These are phyloP conservation scores for Fragilaria radians DNA, from an alignment of 108 stramenopile species.

Conservation along the genomic window DNA sequence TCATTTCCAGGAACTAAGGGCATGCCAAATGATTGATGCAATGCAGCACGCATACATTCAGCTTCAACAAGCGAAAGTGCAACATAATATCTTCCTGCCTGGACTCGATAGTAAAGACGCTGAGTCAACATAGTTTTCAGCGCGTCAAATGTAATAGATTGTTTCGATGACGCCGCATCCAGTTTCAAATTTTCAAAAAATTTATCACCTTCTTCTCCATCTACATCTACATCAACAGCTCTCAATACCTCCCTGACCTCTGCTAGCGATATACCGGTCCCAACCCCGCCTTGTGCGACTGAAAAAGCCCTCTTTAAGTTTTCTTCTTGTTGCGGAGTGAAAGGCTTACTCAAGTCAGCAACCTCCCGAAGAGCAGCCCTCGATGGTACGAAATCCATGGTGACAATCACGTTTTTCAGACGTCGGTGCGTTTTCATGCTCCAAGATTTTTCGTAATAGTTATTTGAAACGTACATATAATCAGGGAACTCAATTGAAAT, in stretches of 20 bases:
- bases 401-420: constrained; percentile 95
- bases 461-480: constrained; percentile 84
- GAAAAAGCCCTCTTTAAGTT: constrained; percentile 84
- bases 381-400: constrained; percentile 87
- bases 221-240: constrained; percentile 91
- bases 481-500: constrained; percentile 72
- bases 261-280: constrained; percentile 74
- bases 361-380: constrained; percentile 58
- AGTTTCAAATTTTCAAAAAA: constrained; percentile 63
- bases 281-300: constrained; percentile 73
- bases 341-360: constrained; percentile 64
- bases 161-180: constrained; percentile 19
- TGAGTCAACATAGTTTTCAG: constrained; percentile 82
- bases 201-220: constrained; percentile 72
- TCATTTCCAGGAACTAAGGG: constrained; percentile 76
- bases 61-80: constrained; percentile 93
- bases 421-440: constrained; percentile 91
- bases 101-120: constrained; percentile 81
- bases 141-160: constrained; percentile 77
- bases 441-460: constrained; percentile 95
- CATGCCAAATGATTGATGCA: constrained; percentile 74
- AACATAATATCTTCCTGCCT: constrained; percentile 93
- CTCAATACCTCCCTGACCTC: constrained; percentile 86
- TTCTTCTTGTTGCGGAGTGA: constrained; percentile 84
- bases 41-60: constrained; percentile 88